Conservation (phyloP, 768 basidiomycete species). For the Suillus bovinus region DNA sequence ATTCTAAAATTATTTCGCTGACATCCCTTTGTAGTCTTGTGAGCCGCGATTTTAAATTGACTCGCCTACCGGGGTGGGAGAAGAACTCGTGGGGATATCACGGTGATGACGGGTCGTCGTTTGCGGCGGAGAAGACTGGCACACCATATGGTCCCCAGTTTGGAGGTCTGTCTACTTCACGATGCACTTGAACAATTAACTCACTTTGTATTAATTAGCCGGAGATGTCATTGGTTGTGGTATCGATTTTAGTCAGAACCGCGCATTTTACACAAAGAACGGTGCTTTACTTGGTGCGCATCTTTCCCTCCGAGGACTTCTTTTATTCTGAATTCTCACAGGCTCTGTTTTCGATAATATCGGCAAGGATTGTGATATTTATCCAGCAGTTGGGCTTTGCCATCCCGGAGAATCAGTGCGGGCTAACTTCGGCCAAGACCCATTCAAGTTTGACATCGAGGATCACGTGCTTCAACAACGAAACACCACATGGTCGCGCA, state of each 20-base stretch:
- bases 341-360: constrained; percentile 74
- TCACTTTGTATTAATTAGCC: constrained; percentile 42
- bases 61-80: constrained; percentile 86
- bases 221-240: constrained; percentile 92
- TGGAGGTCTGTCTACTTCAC: constrained; percentile 57
- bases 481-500: constrained; percentile 64
- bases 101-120: constrained; percentile 83
- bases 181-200: constrained; percentile 4
- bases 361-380: constrained; percentile 64
- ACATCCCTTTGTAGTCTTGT: constrained; percentile 54
- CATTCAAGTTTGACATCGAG: constrained; percentile 91
- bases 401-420: constrained; percentile 75
- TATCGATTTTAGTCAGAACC: constrained; percentile 80
- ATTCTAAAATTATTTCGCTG: constrained; percentile 7
- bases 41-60: constrained; percentile 60
- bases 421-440: constrained; percentile 85
- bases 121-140: constrained; percentile 72
- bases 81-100: constrained; percentile 89
- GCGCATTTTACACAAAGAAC: constrained; percentile 90
- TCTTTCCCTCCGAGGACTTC: neutral
- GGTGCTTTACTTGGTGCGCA: constrained; percentile 63
- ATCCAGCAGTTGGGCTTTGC: constrained; percentile 88
- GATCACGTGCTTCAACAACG: constrained; percentile 75
- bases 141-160: constrained; percentile 76
- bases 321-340: constrained; percentile 25